phyloP scores from a whole-genome alignment of 768 basidiomycete genomes.

The Hysterangium stoloniferum region DNA sequence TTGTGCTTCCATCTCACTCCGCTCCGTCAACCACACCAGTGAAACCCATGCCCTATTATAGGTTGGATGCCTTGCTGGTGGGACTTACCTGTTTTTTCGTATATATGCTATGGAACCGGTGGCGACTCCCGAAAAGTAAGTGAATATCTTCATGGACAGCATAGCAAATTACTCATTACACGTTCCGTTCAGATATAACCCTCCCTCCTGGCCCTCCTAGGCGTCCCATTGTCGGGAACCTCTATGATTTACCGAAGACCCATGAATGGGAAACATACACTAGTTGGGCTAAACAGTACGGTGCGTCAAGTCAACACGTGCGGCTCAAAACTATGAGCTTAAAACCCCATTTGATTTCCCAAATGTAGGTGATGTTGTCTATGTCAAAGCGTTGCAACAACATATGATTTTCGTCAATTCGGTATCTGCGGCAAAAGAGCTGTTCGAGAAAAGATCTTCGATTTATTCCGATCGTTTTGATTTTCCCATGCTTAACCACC shows the following conservation, averaged over 20 bases:
- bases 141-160: too few relatives aligned
- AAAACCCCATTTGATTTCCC: background rate
- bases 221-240: conserved; percentile 8
- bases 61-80: too few relatives aligned
- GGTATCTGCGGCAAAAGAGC: conserved; percentile 19
- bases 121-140: too few relatives aligned
- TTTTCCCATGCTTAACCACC: conserved; percentile 29
- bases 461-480: conserved; percentile 25
- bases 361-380: conserved; percentile 20
- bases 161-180: too few relatives aligned
- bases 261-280: conserved; percentile 12
- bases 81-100: too few relatives aligned
- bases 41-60: too few relatives aligned
- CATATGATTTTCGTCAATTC: conserved; percentile 21
- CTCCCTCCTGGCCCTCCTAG: conserved; percentile 12
- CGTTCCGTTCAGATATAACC: background rate
- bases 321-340: background rate
- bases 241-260: conserved; percentile 4
- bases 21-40: too few relatives aligned
- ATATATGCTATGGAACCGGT: too few relatives aligned
- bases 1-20: too few relatives aligned
- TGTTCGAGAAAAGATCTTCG: conserved; percentile 24
- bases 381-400: conserved; percentile 25
- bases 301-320: background rate
- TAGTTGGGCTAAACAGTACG: conserved; percentile 11